Evolutionary conservation across 352 stramenopile species (phyloP), one percentile per base, ranked within the genome.

Genomic region (Globisporangium abappressorium): DNA sequence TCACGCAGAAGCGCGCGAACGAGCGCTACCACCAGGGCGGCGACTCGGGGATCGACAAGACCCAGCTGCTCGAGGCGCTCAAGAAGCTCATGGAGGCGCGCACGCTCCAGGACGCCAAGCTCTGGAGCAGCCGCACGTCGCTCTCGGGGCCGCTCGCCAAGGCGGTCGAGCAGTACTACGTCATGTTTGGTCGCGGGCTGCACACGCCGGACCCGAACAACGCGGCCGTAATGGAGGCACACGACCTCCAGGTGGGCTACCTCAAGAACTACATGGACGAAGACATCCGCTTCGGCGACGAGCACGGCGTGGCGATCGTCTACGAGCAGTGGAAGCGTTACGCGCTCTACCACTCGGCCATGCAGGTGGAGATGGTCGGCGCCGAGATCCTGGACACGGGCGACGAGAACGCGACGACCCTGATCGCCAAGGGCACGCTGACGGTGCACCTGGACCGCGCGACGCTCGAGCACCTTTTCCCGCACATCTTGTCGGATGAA

Each of bases 211-310:
- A 53, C 56, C 54, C 43, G 46, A 24, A 15, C 30, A 65, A 24
- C 33, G 34, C 14, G 24, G 41, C 58, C 30, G 64, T 54, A 43
- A 22, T 61, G 46, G 65, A 70, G 33, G 34, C 56, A 24, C 65
- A 70, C 46, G 65, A 70, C 57, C 57, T 70, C 15, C 65, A 70
- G 33, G 57, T 70, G 47, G 65, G 65, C 14, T 88, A 88, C 54
- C 43, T 88, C 15, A 57, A 77, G 36, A 71, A 78, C 3, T 72
- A 79, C 22, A 75, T 86, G 70, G 74, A 77, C 43, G 70, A 73
- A 3, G 69, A 77, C 58, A 70, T 89, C 34, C 70, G 69, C 8
- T 89, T 89, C 41, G 62, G 65, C 26, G 57, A 65, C n/a, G 66
- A 65, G 20, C n/a, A 28, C 20, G 70, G 66, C 20, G 12, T 66